Percentiles rank a stretch among this genome's conserved stretches.
Evolutionary conservation across 805 yeast species (phyloP).

Genomic region (Pichia eremophila): DNA sequence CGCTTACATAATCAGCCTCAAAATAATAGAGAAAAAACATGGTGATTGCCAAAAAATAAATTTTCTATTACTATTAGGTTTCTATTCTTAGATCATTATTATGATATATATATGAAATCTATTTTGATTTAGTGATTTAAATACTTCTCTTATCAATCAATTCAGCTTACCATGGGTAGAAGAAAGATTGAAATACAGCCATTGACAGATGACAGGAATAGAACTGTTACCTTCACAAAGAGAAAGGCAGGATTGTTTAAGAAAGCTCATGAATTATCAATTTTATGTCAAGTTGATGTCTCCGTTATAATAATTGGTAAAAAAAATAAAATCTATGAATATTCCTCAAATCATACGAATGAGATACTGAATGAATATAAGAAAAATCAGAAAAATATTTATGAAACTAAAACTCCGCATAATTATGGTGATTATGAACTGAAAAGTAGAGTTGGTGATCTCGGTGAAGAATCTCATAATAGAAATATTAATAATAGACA

Average conservation of each 20-base stretch:
- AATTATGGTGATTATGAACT: conserved; percentile 53
- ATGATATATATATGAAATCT: too few relatives aligned
- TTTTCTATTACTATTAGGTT: too few relatives aligned
- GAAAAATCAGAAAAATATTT: conserved; percentile 20
- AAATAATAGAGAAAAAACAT: too few relatives aligned
- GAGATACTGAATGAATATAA: conserved; percentile 37
- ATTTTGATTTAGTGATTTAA: too few relatives aligned
- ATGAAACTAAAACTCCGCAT: conserved; percentile 56
- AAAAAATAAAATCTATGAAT: conserved; percentile 78
- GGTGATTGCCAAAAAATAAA: too few relatives aligned
- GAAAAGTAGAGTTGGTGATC: conserved; percentile 9
- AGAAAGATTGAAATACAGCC: conserved; percentile 93
- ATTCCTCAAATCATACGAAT: conserved; percentile 58
- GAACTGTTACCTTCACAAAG: conserved; percentile 81
- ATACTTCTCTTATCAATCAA: too few relatives aligned
- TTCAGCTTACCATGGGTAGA: conserved; percentile 80
- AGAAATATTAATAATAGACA: neutral
- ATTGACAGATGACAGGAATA: conserved; percentile 77
- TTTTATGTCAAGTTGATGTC: conserved; percentile 84
- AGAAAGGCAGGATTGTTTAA: conserved; percentile 91
- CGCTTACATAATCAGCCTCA: too few relatives aligned
- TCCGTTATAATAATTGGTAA: conserved; percentile 83
- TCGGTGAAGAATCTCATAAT: neutral
- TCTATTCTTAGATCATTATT: too few relatives aligned
- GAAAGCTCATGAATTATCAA: conserved; percentile 78